These are phyloP conservation scores for Hordeum vulgare DNA, from an alignment of 176 grass and related monocot genomes.

Conservation along the genomic window MorexV3_pseudomolecules_assembly NC_058521.1:577324392-577324891, in stretches of 20 bases:
- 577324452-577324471: background rate
- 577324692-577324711: conserved; percentile 98
- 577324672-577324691: conserved; percentile 94
- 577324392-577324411: background rate
- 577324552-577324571: conserved; percentile 17
- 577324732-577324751: conserved; percentile 97
- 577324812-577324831: conserved; percentile 17
- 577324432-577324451: background rate
- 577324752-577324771: conserved; percentile 98
- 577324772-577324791: conserved; percentile 99
- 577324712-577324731: conserved; percentile 94
- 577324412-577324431: background rate
- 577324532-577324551: background rate
- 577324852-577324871: background rate
- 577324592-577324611: conserved; percentile 13
- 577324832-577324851: background rate
- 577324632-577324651: conserved; percentile 97
- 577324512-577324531: background rate
- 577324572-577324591: conserved; percentile 30
- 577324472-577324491: background rate
- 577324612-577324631: conserved; percentile 86
- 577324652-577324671: conserved; percentile 91
- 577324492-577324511: background rate
- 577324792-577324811: background rate
- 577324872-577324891: background rate